Base-by-base conservation (phyloP, 257 asterid genomes). In the Solanum sparsipilum region DNA sequence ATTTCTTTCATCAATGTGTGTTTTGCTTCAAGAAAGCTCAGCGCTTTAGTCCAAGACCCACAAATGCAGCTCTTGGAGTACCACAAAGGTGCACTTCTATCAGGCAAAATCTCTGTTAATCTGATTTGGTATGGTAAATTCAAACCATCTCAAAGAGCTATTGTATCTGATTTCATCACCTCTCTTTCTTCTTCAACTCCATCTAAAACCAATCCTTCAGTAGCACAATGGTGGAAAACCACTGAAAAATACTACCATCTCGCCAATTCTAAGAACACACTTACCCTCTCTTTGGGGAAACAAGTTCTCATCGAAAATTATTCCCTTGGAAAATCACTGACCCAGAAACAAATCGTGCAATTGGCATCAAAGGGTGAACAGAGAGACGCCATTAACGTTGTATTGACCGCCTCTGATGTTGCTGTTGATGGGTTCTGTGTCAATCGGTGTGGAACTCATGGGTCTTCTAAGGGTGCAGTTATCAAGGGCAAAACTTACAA, bases 391-490 rank as follows among this genome's bases (percentile, higher is more conserved):
- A 86, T 94, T 52, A 94, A 94, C 87, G 89, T 92, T 23, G 95
- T 93, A 0, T 78, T 93, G 1, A 94, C 97, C 10, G 93, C 97
- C 10, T 86, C 93, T 1, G 95, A 92, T 86, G 95, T 94, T 67
- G 65, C 90, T 1, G 93, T 90, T 18, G 93, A 89, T 21, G 94
- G 97, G 9, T 91, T 94, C 89, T 94, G 97, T 39, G 73, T 90
- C 4, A 93, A 90, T 91, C 88, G 92, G 4, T 94, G 97, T 75
- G 97, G 97, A 20, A 92, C 93, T 39, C 97, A 94, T 83, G 97
- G 93, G 4, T 88, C 93, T 18, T 36, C 87, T 81, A 89, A 87
- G 23, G 68, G 12, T 76, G 63, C 88, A 5, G 18, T 38, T 25
- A 73, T 38, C 5, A 86, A 81, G 74, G 93, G 93, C 0, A 92